These are phyloP conservation scores for Aureobasidium sp. DNA, from an alignment of 2,329 filamentous ascomycete species.

Conservation along the genomic window DNA sequence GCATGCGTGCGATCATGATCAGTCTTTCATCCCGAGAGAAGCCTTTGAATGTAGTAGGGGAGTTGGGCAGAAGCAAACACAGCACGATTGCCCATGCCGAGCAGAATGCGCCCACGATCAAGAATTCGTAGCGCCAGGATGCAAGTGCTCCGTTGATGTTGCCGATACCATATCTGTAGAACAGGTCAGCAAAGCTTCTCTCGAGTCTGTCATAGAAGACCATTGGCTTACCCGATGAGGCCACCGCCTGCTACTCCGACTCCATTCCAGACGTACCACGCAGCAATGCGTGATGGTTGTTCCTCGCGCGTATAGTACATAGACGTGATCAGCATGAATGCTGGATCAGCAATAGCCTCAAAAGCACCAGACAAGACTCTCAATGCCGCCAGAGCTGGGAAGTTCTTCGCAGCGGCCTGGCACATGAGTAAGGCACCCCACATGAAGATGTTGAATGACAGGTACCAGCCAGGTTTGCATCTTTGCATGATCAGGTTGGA, in stretches of 20 bases:
- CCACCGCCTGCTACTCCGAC: conserved; percentile 54
- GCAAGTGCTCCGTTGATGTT: conserved; percentile 50
- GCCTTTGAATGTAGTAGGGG: conserved; percentile 48
- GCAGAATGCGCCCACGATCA: conserved; percentile 54
- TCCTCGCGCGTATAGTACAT: conserved; percentile 50
- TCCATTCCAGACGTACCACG: conserved; percentile 54
- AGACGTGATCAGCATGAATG: conserved; percentile 41
- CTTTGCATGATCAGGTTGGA: conserved; percentile 49
- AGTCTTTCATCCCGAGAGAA: conserved; percentile 46
- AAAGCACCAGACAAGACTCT: conserved; percentile 51
- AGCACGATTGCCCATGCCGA: conserved; percentile 54
- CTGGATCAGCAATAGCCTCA: conserved; percentile 53
- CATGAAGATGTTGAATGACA: conserved; percentile 48
- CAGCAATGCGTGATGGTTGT: conserved; percentile 50
- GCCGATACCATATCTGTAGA: conserved; percentile 49
- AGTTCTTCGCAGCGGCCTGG: conserved; percentile 36
- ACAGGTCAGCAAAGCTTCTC: neutral
- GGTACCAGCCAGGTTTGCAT: conserved; percentile 41
- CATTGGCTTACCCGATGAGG: conserved; percentile 35
- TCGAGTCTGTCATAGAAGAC: neutral
- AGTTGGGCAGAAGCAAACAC: conserved; percentile 51
- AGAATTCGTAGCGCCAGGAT: conserved; percentile 62
- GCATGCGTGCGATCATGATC: conserved; percentile 50
- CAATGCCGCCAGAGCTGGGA: conserved; percentile 49
- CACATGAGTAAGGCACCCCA: conserved; percentile 42